Evolutionary conservation across 2,329 filamentous ascomycete species (phyloP).

Genomic region (Epicoccum sorghinum): DNA sequence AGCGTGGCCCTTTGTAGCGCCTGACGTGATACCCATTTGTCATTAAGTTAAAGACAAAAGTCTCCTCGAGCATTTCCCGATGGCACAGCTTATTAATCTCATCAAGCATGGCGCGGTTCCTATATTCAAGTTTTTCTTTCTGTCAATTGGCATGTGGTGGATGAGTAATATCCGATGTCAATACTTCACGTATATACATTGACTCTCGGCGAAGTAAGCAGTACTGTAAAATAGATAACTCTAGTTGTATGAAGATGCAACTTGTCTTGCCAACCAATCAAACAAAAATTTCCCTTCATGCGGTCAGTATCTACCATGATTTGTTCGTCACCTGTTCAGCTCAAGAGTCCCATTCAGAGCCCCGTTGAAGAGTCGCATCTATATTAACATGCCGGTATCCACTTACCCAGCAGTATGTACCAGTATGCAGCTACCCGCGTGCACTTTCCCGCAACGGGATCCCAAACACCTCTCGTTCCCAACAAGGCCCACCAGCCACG

Average conservation of each 20-base stretch:
- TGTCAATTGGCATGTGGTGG: slow-evolving; percentile 15
- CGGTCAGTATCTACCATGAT: neutral
- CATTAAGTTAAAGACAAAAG: slow-evolving; percentile 10
- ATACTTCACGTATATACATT: slow-evolving; percentile 33
- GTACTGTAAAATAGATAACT: neutral
- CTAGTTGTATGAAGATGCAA: neutral
- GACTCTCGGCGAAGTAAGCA: slow-evolving; percentile 10
- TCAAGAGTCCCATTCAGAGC: neutral
- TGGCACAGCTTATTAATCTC: slow-evolving; percentile 24
- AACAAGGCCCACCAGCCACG: slow-evolving; percentile 4
- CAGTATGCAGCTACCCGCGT: neutral
- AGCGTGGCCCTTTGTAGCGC: slow-evolving; percentile 15
- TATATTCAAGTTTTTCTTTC: slow-evolving; percentile 11
- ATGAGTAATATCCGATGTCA: slow-evolving; percentile 31
- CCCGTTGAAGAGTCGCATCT: neutral
- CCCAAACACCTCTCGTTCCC: slow-evolving; percentile 2
- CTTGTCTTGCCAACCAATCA: neutral
- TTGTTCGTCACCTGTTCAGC: neutral
- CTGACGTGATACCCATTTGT: slow-evolving; percentile 34
- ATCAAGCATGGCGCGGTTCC: slow-evolving; percentile 26
- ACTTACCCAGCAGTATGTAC: neutral
- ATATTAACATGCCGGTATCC: neutral
- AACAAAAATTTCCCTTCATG: neutral
- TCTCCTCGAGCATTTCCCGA: slow-evolving; percentile 17
- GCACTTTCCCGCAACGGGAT: neutral